Percentiles rank a stretch among this genome's conserved stretches.
Evolutionary conservation across 2,329 filamentous ascomycete genomes (phyloP).

Genomic region (Colletotrichum chrysophilum): DNA sequence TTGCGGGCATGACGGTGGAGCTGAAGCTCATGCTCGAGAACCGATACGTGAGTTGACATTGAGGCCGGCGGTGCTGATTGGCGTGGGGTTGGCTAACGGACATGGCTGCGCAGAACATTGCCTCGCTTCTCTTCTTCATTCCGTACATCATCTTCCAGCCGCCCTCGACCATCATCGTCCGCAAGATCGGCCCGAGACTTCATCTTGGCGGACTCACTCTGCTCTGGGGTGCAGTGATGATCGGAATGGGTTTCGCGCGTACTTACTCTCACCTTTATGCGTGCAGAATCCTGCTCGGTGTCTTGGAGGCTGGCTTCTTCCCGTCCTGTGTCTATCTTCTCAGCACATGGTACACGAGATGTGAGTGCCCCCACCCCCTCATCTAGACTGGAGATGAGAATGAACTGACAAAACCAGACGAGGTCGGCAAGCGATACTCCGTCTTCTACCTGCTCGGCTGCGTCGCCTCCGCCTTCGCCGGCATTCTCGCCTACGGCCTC

Average conservation of each 20-base stretch:
- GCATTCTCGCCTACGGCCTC: constrained; percentile 73
- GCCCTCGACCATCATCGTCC: constrained; percentile 71
- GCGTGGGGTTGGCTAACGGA: neutral
- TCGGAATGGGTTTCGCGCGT: constrained; percentile 68
- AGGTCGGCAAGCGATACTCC: constrained; percentile 73
- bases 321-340: constrained; percentile 74
- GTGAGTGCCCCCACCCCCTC: constrained; percentile 39
- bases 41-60: constrained; percentile 43
- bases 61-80: neutral
- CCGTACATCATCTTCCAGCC: constrained; percentile 76
- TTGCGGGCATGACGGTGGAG: constrained; percentile 67
- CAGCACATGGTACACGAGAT: constrained; percentile 76
- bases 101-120: constrained; percentile 54
- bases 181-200: constrained; percentile 67
- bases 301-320: constrained; percentile 75
- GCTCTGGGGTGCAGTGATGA: constrained; percentile 66
- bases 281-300: constrained; percentile 63
- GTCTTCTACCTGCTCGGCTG: constrained; percentile 73
- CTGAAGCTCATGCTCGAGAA: constrained; percentile 46
- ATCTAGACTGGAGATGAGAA: neutral
- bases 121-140: constrained; percentile 77
- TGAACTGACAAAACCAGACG: constrained; percentile 44
- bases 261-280: constrained; percentile 57
- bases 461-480: constrained; percentile 68
- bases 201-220: constrained; percentile 61